phyloP scores from a whole-genome alignment of 371 early-diverging fungal species.

The Zopfochytrium polystomum region DNA sequence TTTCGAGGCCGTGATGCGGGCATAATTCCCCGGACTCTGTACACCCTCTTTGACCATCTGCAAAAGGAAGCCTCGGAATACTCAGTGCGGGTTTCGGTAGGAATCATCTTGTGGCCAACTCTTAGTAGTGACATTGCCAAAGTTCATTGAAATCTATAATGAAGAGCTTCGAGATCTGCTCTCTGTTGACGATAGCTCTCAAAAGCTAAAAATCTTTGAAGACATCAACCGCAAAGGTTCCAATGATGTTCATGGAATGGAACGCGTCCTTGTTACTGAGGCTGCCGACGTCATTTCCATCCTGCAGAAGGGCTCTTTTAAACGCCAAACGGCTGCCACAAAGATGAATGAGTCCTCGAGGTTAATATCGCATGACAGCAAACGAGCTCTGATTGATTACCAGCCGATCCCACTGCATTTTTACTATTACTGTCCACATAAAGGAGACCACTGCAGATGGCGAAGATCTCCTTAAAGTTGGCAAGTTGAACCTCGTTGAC shows the following conservation, averaged over 20 bases:
- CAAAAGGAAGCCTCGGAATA: constrained; percentile 58
- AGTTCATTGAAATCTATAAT: constrained; percentile 96
- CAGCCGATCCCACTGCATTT: constrained; percentile 92
- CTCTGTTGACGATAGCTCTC: constrained; percentile 37
- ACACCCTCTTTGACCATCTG: constrained; percentile 69
- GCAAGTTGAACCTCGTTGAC: constrained; percentile 95
- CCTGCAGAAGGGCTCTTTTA: constrained; percentile 70
- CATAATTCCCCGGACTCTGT: constrained; percentile 88
- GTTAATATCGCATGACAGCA: constrained; percentile 29
- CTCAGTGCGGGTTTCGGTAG: constrained; percentile 75
- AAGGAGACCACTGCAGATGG: constrained; percentile 74
- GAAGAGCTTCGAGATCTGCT: constrained; percentile 72
- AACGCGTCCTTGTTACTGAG: constrained; percentile 67
- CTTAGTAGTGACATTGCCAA: constrained; percentile 40
- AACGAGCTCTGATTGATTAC: constrained; percentile 1
- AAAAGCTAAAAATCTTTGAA: constrained; percentile 68
- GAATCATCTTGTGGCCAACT: too few species aligned
- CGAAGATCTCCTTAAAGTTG: constrained; percentile 78
- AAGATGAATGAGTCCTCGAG: constrained; percentile 88
- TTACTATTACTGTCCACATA: constrained; percentile 82
- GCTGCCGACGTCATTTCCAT: constrained; percentile 72
- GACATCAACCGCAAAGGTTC: constrained; percentile 65
- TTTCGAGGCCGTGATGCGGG: constrained; percentile 59
- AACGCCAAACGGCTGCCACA: constrained; percentile 82
- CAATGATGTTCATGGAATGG: constrained; percentile 77